Evolutionary conservation across 2,329 filamentous ascomycete genomes (phyloP), one percentile per base, ranked within the genome.

Genomic region (Zymoseptoria ardabiliae): DNA sequence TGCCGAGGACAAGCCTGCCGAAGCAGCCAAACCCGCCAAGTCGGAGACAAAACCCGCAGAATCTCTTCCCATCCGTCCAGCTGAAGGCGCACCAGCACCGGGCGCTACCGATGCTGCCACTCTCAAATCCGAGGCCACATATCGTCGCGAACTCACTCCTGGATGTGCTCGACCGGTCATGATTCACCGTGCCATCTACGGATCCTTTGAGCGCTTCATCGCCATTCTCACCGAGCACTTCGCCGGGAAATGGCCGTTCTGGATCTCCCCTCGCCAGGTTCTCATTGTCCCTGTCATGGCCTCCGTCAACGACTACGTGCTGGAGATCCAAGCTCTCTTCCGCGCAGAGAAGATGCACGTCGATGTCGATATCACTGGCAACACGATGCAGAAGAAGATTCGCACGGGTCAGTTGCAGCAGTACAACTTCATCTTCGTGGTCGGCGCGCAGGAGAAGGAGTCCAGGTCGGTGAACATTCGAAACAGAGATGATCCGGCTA

Each of bases 331-430:
- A 69, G 74, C 76, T 61, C 78, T 86, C 62, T 87, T 92, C 77
- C 84, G 86, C 70, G 61, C 61, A 10, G 79, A 81, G 61, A 81
- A 86, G 73, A 83, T 93, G 74, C 88, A 87, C 69, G 84, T 85
- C 71, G 87, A 90, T 72, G 80, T 87, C 60, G 87, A 90, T 71
- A 79, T 88, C 55, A 83, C 83, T 66, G 85, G 88, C 69, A 91
- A 93, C 76, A 94, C 89, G 6, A 85, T 94, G 77, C 87, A 91
- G 74, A 93, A 94, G 83, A 94, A 94, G 84, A 91, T 94, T 66
- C 86, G 89, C 67, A 91, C 83, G 58, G 90, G 86, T 13, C 90
- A 94, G 76, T 75, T 93, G 68, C 81, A 86, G 56, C 87, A 91
- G 75, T 93, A 92, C 78, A 92, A 92, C 78, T 91, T 89, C 75